Base-by-base conservation (phyloP, 2,329 filamentous ascomycete species). In the Teratosphaeria viscida region DNA sequence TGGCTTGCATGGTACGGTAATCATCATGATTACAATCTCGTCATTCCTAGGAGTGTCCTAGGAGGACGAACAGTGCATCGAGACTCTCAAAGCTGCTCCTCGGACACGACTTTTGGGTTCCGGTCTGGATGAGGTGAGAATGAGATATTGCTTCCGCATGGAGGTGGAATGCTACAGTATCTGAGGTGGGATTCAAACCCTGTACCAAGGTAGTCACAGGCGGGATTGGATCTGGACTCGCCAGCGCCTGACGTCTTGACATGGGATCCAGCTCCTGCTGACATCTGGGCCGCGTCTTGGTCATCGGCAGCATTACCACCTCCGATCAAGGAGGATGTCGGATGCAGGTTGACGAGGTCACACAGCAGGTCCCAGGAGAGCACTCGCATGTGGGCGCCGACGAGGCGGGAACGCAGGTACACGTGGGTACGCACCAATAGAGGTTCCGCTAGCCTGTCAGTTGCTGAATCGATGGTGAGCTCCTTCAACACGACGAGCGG, bases 281-380 rank as follows among this genome's bases (percentile, higher is more conserved):
- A 32, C 6, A 26, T 32, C 26, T n/a, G n/a, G 43, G 8, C n/a
- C 19, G 53, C 10, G 5, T 54, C 27, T 54, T 54, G 53, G 11
- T 43, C 37, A 43, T 43, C 35, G 35, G 35, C 23, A 23, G 23
- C 23, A 23, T 39, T 39, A 14, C 35, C 35, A 14, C 35, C 11
- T 12, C 11, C 35, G 11, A 39, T 39, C 11, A 39, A 39, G 35
- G 29, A 5, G 5, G 37, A 43, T 43, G 37, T 52, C 59, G 59
- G 59, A 26, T 56, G 57, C 60, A 59, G 14, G 54, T 54, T 56
- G 39, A 37, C 59, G 59, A 61, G 11, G 54, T 61, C 27, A 49
- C 55, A 58, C 59, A 53, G 23, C 56, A 58, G 49, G n/a, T 32
- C 23, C 23, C 23, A 23, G 23, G 23, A n/a, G 52, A 35, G 23